A percentile compares a stretch with the other conserved stretches of the same genome.
These are phyloP conservation scores for Lasiodiplodia sp. DNA, from an alignment of 2,329 filamentous ascomycete species.

Conservation along the genomic window DNA sequence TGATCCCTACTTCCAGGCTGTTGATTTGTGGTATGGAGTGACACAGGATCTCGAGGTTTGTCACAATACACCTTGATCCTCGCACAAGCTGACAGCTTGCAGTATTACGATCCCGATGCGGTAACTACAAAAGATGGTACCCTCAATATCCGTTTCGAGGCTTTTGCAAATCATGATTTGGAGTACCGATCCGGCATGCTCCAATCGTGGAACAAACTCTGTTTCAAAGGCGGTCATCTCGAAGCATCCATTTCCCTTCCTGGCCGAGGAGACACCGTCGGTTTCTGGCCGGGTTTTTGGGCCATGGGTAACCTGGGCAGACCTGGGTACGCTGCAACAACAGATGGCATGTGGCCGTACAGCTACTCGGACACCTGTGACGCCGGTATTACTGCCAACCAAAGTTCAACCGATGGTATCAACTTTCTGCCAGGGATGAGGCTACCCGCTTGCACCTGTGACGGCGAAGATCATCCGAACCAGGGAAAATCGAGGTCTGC, in stretches of 20 bases:
- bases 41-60: conserved; percentile 70
- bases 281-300: conserved; percentile 81
- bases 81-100: conserved; percentile 3
- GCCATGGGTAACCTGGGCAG: conserved; percentile 76
- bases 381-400: conserved; percentile 74
- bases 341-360: conserved; percentile 77
- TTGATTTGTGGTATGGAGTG: conserved; percentile 76
- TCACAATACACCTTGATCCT: neutral
- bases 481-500: conserved; percentile 70
- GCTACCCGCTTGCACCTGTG: conserved; percentile 72
- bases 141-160: conserved; percentile 70
- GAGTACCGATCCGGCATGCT: conserved; percentile 77
- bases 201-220: conserved; percentile 76
- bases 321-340: conserved; percentile 73
- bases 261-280: conserved; percentile 69
- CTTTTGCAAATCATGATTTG: conserved; percentile 69
- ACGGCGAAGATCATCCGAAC: conserved; percentile 68
- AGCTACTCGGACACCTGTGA: conserved; percentile 74
- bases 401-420: conserved; percentile 71
- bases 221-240: conserved; percentile 74
- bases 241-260: conserved; percentile 76
- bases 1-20: conserved; percentile 71
- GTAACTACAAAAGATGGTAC: conserved; percentile 68
- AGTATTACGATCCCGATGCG: conserved; percentile 76
- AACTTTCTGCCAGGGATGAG: conserved; percentile 74